phyloP scores from a whole-genome alignment of 2,329 filamentous ascomycete species.

The Colletotrichum gloeosporioides region DNA sequence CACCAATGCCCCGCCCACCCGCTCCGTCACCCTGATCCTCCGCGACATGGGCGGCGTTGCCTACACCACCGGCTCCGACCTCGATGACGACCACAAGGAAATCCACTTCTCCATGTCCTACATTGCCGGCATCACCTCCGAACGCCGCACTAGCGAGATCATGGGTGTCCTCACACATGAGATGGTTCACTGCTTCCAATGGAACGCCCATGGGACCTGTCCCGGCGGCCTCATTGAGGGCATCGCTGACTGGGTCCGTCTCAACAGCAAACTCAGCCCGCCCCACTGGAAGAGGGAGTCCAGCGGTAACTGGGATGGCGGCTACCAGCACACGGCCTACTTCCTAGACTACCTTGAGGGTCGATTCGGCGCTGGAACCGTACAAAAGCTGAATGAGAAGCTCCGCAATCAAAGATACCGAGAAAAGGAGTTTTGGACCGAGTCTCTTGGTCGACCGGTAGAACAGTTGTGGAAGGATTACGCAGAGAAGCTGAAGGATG shows the following conservation, averaged over 20 bases:
- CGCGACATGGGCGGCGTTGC: slow-evolving; percentile 84
- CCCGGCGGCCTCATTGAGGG: slow-evolving; percentile 87
- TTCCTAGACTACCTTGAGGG: slow-evolving; percentile 87
- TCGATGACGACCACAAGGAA: slow-evolving; percentile 89
- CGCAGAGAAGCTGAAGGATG: slow-evolving; percentile 36
- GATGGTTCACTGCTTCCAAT: slow-evolving; percentile 94
- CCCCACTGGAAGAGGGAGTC: slow-evolving; percentile 79
- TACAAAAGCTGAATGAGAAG: slow-evolving; percentile 70
- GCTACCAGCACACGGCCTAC: slow-evolving; percentile 90
- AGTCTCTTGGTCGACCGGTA: slow-evolving; percentile 70
- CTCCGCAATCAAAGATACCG: slow-evolving; percentile 69
- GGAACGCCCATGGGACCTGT: slow-evolving; percentile 66
- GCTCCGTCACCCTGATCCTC: slow-evolving; percentile 84
- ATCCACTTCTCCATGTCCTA: slow-evolving; percentile 87
- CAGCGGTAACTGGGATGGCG: slow-evolving; percentile 77
- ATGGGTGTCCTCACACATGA: slow-evolving; percentile 88
- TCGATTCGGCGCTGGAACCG: slow-evolving; percentile 63
- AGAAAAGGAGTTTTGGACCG: slow-evolving; percentile 70
- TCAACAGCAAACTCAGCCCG: slow-evolving; percentile 74
- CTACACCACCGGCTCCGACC: slow-evolving; percentile 81
- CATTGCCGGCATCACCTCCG: slow-evolving; percentile 56
- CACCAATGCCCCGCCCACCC: slow-evolving; percentile 65
- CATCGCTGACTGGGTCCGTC: slow-evolving; percentile 89
- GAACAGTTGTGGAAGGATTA: slow-evolving; percentile 80
- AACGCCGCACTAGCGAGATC: slow-evolving; percentile 66